phyloP scores from a whole-genome alignment of 1,284 basidiomycete species.

The Rhodotorula sp. region DNA sequence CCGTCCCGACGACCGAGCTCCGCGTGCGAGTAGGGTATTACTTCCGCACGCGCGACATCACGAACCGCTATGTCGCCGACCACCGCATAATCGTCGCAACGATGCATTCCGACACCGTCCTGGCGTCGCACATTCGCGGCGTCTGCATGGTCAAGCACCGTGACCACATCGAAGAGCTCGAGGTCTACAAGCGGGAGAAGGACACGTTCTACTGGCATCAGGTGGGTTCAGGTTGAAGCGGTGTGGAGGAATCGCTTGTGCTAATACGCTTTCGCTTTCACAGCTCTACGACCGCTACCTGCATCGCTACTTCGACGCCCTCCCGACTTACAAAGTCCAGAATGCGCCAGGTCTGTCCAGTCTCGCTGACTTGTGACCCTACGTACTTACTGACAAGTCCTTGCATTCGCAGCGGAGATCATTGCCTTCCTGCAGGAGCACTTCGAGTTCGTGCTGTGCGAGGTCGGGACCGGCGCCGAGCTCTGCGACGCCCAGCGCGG shows the following conservation, averaged over 20 bases:
- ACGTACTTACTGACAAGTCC: background rate
- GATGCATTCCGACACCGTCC: constrained; percentile 40
- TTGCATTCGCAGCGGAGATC: constrained; percentile 41
- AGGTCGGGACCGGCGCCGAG: constrained; percentile 87
- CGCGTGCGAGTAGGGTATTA: constrained; percentile 42
- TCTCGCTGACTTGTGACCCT: background rate
- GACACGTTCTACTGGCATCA: constrained; percentile 44
- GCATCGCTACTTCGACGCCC: constrained; percentile 95
- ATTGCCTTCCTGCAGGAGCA: constrained; percentile 60
- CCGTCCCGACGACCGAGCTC: constrained; percentile 15
- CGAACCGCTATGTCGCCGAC: constrained; percentile 41
- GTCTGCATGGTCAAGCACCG: constrained; percentile 40
- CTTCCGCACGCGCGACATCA: constrained; percentile 43
- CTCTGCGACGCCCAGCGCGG: constrained; percentile 80
- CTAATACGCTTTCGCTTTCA: background rate
- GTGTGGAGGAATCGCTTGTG: constrained; percentile 12
- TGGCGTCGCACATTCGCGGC: constrained; percentile 36
- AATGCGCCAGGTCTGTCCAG: constrained; percentile 67
- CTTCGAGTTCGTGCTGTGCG: constrained; percentile 93
- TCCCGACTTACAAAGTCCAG: constrained; percentile 77
- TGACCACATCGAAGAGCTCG: constrained; percentile 40
- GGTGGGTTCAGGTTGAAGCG: constrained; percentile 19
- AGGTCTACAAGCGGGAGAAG: constrained; percentile 32
- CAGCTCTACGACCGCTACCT: constrained; percentile 77
- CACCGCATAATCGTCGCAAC: constrained; percentile 42